A percentile compares a stretch with the other conserved stretches of the same genome.
phyloP scores from a whole-genome alignment of 208 protist genomes.

The Leishmania tarentolae region DNA sequence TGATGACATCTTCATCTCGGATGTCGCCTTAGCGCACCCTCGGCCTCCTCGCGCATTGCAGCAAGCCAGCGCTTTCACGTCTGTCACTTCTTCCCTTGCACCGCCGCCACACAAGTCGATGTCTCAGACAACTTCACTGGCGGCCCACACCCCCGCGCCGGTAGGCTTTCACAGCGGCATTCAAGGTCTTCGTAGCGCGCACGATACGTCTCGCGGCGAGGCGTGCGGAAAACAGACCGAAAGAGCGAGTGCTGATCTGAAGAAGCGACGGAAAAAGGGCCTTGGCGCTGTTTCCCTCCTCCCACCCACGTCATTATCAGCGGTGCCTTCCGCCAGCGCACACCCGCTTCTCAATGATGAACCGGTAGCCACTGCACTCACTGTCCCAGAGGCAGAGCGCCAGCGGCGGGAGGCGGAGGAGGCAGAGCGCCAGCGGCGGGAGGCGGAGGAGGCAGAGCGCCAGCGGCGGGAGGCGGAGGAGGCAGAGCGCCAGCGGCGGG shows the following conservation, averaged over 20 bases:
- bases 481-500: conserved; percentile 5
- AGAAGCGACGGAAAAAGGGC: conserved; percentile 18
- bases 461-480: background rate
- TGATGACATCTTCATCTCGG: conserved; percentile 14
- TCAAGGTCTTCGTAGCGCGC: conserved; percentile 11
- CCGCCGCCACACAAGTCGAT: background rate
- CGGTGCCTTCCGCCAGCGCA: background rate
- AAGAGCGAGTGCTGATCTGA: background rate
- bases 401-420: conserved; percentile 3
- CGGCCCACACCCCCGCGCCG: conserved; percentile 8
- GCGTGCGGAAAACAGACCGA: background rate
- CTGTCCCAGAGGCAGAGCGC: conserved; percentile 1
- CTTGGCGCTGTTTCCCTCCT: conserved; percentile 21
- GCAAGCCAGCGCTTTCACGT: background rate
- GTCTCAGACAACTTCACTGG: background rate
- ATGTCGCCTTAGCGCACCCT: conserved; percentile 3
- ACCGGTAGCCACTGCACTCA: background rate
- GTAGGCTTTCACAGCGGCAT: conserved; percentile 24
- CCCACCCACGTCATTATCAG: background rate
- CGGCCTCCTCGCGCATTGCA: background rate
- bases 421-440: conserved; percentile 4
- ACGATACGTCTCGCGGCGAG: background rate
- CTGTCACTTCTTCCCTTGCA: background rate
- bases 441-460: conserved; percentile 9
- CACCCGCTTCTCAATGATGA: background rate